These are phyloP conservation scores for Cairneyella variabilis DNA, from an alignment of 495 filamentous ascomycete genomes.

Conservation along the genomic window DNA sequence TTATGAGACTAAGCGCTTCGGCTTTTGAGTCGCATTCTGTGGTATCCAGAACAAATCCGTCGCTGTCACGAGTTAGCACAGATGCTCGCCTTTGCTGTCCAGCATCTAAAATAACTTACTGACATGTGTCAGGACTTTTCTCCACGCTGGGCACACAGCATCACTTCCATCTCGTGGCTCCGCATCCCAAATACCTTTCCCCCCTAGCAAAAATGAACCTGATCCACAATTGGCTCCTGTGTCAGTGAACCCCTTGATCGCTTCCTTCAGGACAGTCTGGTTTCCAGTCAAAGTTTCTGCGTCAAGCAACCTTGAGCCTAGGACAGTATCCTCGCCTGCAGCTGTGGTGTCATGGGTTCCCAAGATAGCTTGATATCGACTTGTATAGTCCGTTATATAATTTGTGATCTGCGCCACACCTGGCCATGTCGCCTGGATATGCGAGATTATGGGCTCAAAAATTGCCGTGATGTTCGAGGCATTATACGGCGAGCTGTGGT, in stretches of 20 bases:
- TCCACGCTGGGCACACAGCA: slow-evolving; percentile 42
- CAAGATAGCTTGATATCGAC: not conserved
- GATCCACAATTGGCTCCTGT: slow-evolving; percentile 20
- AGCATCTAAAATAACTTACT: slow-evolving; percentile 4
- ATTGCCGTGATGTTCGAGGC: not conserved
- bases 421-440: not conserved
- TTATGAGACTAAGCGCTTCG: not conserved
- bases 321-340: not conserved
- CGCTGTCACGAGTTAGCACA: not conserved
- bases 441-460: not conserved
- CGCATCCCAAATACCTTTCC: slow-evolving; percentile 33
- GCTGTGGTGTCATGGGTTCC: not conserved
- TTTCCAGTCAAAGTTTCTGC: slow-evolving; percentile 27
- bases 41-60: slow-evolving; percentile 4
- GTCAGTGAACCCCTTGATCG: slow-evolving; percentile 19
- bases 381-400: not conserved
- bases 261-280: slow-evolving; percentile 22
- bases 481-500: not conserved
- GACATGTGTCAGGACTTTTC: slow-evolving; percentile 36
- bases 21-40: slow-evolving; percentile 3
- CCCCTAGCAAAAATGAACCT: slow-evolving; percentile 39
- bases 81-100: not conserved
- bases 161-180: slow-evolving; percentile 25
- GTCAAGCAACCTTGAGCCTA: slow-evolving; percentile 40
- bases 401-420: not conserved